A percentile compares a stretch with the other conserved stretches of the same genome.
Evolutionary conservation across 1,284 basidiomycete genomes (phyloP).

Genomic region (Irpex sp.): DNA sequence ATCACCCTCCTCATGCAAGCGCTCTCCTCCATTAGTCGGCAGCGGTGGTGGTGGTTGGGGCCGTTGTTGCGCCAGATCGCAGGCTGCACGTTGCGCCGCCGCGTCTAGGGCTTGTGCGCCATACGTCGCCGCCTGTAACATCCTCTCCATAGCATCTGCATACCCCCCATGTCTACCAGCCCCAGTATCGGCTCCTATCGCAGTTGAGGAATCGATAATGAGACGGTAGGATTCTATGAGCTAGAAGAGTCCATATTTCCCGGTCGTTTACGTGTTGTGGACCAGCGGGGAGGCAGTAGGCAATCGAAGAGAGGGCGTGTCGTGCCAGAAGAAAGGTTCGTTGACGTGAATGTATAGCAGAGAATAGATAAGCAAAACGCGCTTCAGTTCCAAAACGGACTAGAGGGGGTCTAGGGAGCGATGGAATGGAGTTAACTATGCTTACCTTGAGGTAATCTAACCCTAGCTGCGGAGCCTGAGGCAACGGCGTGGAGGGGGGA

Average conservation of each 20-base stretch:
- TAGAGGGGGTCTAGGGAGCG: background rate
- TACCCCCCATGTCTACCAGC: conserved; percentile 24
- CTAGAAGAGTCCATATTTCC: conserved; percentile 19
- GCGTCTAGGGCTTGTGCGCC: conserved; percentile 48
- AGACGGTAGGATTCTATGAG: conserved; percentile 42
- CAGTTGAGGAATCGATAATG: conserved; percentile 35
- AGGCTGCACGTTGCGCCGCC: conserved; percentile 23
- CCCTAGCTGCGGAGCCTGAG: conserved; percentile 14
- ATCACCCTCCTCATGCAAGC: conserved; percentile 16
- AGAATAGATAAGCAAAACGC: conserved; percentile 10
- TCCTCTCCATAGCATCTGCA: conserved; percentile 38
- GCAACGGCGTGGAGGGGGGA: conserved; percentile 16
- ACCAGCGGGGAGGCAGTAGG: background rate
- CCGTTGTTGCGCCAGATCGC: conserved; percentile 9
- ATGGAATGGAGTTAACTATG: conserved; percentile 1
- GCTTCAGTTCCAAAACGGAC: background rate
- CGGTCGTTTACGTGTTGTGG: background rate
- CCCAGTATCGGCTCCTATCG: conserved; percentile 24
- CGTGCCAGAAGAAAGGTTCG: conserved; percentile 3
- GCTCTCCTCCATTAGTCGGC: conserved; percentile 7
- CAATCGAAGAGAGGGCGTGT: background rate
- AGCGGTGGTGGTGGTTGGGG: conserved; percentile 9
- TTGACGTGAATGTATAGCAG: conserved; percentile 4
- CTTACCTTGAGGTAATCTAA: conserved; percentile 52
- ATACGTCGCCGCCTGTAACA: conserved; percentile 44